Evolutionary conservation across 805 yeast genomes (phyloP).

Genomic region (Cyberlindnera mississippiensis): DNA sequence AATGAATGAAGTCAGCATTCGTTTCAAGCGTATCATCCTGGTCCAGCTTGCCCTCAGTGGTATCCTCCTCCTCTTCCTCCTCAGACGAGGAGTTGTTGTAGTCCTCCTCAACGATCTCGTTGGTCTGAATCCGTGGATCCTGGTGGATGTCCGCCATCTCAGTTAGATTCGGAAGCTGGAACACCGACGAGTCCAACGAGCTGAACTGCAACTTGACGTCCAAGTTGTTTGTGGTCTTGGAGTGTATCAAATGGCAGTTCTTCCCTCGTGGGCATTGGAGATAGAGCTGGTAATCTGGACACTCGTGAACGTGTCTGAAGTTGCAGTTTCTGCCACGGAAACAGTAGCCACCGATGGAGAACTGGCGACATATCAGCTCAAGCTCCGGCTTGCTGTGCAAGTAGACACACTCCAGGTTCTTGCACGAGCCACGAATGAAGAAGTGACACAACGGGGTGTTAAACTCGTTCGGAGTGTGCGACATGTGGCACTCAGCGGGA

Average conservation of each 20-base stretch:
- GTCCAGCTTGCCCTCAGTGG: too few relatives aligned
- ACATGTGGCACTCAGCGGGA: conserved; percentile 40
- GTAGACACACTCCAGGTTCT: conserved; percentile 46
- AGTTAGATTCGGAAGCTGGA: conserved; percentile 25
- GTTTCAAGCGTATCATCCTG: conserved; percentile 15
- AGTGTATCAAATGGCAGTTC: conserved; percentile 52
- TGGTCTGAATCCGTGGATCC: conserved; percentile 23
- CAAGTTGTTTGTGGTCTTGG: conserved; percentile 28
- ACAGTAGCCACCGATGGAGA: conserved; percentile 69
- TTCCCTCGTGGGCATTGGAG: conserved; percentile 53
- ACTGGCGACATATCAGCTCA: conserved; percentile 57
- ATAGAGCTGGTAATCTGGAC: conserved; percentile 69
- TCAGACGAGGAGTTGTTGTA: conserved; percentile 16
- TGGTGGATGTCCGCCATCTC: conserved; percentile 12
- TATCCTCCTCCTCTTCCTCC: conserved; percentile 27
- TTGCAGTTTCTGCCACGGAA: conserved; percentile 54
- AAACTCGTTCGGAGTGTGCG: conserved; percentile 54
- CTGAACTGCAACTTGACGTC: conserved; percentile 23
- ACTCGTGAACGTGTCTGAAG: conserved; percentile 52
- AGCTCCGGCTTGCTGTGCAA: conserved; percentile 42
- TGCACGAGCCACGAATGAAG: conserved; percentile 44
- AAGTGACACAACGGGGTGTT: conserved; percentile 60
- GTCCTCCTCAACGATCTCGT: conserved; percentile 20
- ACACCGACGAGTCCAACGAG: conserved; percentile 18
- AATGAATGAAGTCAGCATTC: conserved; percentile 28